Percentiles rank a stretch among this genome's conserved stretches.
Conservation (phyloP, 208 protist genomes). For the Hexamita inflata region DNA sequence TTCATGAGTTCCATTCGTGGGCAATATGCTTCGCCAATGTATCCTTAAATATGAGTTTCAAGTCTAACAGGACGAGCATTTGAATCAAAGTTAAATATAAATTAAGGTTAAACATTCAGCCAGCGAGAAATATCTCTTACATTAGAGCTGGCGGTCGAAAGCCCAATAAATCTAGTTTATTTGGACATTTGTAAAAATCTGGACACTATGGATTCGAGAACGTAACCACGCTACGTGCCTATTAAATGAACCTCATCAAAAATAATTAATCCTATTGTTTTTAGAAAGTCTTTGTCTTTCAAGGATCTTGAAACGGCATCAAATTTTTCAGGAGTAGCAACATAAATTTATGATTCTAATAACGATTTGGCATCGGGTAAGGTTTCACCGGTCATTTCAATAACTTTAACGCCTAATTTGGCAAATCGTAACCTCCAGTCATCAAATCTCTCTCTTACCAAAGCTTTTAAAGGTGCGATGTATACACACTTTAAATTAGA, state of each 20-base stretch:
- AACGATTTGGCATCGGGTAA: conserved; percentile 59
- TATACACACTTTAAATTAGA: conserved; percentile 78
- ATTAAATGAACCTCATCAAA: conserved; percentile 97
- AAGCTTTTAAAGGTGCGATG: conserved; percentile 94
- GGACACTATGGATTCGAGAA: conserved; percentile 74
- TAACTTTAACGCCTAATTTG: conserved; percentile 68
- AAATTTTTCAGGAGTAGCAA: conserved; percentile 98
- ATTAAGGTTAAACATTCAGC: conserved; percentile 71
- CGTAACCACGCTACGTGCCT: conserved; percentile 87
- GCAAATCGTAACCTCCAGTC: conserved; percentile 80
- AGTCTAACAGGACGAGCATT: conserved; percentile 89
- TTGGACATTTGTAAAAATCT: conserved; percentile 72
- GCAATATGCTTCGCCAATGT: conserved; percentile 85
- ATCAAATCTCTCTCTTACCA: conserved; percentile 89
- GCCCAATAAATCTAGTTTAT: conserved; percentile 81
- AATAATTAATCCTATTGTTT: conserved; percentile 78
- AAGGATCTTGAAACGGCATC: conserved; percentile 93
- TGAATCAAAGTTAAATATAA: conserved; percentile 93
- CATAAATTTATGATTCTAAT: conserved; percentile 72
- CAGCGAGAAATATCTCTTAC: conserved; percentile 86
- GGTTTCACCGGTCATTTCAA: conserved; percentile 91
- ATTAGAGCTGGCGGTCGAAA: conserved; percentile 96
- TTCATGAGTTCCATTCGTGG: conserved; percentile 98
- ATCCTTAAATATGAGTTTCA: conserved; percentile 71
- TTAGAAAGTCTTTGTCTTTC: conserved; percentile 78